Evolutionary conservation across 495 filamentous ascomycete species (phyloP), one percentile per base, ranked within the genome.

Genomic region (Penicillium daleae): DNA sequence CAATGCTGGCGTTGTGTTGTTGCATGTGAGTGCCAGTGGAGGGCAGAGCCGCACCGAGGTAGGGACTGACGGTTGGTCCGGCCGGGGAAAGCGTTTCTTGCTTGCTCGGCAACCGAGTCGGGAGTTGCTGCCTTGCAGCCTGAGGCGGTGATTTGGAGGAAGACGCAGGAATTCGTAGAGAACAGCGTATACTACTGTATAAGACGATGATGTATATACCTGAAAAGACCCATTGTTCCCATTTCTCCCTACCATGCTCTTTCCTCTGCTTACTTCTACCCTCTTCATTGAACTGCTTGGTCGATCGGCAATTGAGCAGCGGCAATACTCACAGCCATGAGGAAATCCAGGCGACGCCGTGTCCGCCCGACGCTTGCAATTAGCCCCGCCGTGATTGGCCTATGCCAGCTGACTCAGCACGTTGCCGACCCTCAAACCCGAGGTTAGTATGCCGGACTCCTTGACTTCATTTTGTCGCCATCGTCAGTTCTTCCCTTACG

Each of bases 301-400:
- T 17, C 12, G n/a, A 62, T 37, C 40, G 54, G 26, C 60, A 24
- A 54, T 56, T 61, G 39, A 46, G 35, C 60, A 59, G 62, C 66
- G 56, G 60, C 56, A 64, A 32, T 56, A 46, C 61, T 46, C 59
- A 53, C 15, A 35, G 44, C 19, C 35, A 56, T 22, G 6, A 42
- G 63, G 19, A 56, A 56, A 60, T 10, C 6, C 22, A 42, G 21
- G n/a, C 33, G 54, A 61, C 57, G 71, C 78, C 78, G 78, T 81
- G 74, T 77, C 70, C 76, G 75, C 76, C 78, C 78, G 78, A 81
- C 68, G 73, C 73, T 81, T 78, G 70, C 67, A 76, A 79, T 80
- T 79, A 78, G 62, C 39, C 53, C 31, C 3, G 6, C 12, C 50
- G 22, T 81, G 76, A 81, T 81, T 81, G 78, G 78, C 63, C 21